Percentiles rank a stretch among this genome's conserved stretches.
Conservation (phyloP, 2,329 filamentous ascomycete species). For the Tolypocladium sp. region DNA sequence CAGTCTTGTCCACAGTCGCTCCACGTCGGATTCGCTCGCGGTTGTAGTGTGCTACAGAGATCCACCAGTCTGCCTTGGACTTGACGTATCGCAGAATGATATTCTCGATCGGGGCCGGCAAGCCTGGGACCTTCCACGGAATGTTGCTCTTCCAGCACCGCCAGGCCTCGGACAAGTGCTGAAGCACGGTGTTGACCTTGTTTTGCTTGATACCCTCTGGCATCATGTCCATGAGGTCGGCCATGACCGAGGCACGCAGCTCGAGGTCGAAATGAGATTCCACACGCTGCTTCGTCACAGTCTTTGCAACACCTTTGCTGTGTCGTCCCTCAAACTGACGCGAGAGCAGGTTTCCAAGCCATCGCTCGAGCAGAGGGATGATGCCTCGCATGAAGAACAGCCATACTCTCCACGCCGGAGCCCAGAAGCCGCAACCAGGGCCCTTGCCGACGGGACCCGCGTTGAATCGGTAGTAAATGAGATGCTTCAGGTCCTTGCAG, state of each 20-base stretch:
- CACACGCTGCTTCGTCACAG: slow-evolving; percentile 96
- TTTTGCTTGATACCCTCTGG: slow-evolving; percentile 99
- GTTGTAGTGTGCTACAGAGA: slow-evolving; percentile 98
- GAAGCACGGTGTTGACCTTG: slow-evolving; percentile 95
- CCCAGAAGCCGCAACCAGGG: slow-evolving; percentile 98
- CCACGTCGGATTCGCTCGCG: slow-evolving; percentile 92
- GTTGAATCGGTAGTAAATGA: slow-evolving; percentile 99
- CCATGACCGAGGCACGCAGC: slow-evolving; percentile 95
- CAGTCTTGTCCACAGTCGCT: slow-evolving; percentile 97
- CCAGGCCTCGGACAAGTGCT: slow-evolving; percentile 97
- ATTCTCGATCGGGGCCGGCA: slow-evolving; percentile 96
- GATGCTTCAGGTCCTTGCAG: slow-evolving; percentile 97
- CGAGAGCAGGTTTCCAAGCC: slow-evolving; percentile 93
- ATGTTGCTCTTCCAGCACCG: slow-evolving; percentile 99
- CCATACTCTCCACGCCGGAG: slow-evolving; percentile 97
- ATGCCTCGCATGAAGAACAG: slow-evolving; percentile 99
- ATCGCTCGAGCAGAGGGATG: slow-evolving; percentile 90
- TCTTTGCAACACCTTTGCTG: slow-evolving; percentile 98
- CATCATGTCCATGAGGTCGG: slow-evolving; percentile 99
- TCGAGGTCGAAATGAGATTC: slow-evolving; percentile 98
- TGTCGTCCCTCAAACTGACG: slow-evolving; percentile 97
- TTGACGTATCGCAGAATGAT: slow-evolving; percentile 98
- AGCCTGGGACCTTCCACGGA: slow-evolving; percentile 95
- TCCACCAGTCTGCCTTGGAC: slow-evolving; percentile 99
- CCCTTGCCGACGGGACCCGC: slow-evolving; percentile 94